Evolutionary conservation across 805 yeast genomes (phyloP), one percentile per base, ranked within the genome.

Genomic region (Isabelozyma pseudorhagii): DNA sequence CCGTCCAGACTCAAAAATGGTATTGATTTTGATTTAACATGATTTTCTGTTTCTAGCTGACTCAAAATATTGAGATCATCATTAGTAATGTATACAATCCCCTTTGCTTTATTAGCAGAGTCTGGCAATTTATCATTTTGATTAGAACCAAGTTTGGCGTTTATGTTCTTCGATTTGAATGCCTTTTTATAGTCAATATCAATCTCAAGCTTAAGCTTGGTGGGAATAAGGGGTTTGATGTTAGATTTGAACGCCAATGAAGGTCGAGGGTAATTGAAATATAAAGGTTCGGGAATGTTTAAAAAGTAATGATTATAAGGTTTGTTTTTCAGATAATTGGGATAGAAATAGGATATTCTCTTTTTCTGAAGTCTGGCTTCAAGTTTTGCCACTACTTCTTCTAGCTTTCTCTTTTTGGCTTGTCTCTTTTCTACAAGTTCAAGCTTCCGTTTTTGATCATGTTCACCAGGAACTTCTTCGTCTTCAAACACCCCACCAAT

Each of bases 241-340:
- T 63, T 60, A 6, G 64, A 56, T 28, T 56, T 59, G 18, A 42
- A 50, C 8, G 75, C 72, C 36, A 71, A 64, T 4, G 75, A 64
- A 1, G 89, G 86, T 21, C 72, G 69, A 40, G 83, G 82, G 46
- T 78, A 82, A 31, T 71, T 68, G 55, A 80, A 80, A 49, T 75
- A 75, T 14, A 71, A 67, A 0, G 92, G 87, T 9, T 77, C 64
- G 1, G 93, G 86, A 28, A 81, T 78, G 57, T 86, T 87, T 44
- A 88, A 67, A 7, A 79, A 65, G 63, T 86, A 89, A 80, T 85
- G 81, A 55, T 82, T 81, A 57, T 86, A 71, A 1, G 84, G 78
- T 42, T 78, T 71, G 25, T 81, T 77, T 18, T 71, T 72, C 48
- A 75, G 71, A 64, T 84, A 89, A 1, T 78, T 71, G 0, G 96